phyloP scores from a whole-genome alignment of 345 rosid genomes.

The Camelina hispida region DNA sequence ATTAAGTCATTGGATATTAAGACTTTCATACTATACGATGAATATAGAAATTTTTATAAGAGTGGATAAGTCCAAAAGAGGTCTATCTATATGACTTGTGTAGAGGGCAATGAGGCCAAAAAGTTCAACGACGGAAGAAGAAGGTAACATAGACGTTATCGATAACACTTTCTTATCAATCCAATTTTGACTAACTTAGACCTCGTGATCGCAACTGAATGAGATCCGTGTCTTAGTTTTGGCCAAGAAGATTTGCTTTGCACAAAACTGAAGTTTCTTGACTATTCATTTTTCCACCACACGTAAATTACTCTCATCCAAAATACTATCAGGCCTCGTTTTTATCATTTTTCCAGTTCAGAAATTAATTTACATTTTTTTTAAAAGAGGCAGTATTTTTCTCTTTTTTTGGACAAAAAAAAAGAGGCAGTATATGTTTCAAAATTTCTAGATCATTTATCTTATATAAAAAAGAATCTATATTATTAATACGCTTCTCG shows the following conservation, averaged over 20 bases:
- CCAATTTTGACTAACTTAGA: slow-evolving; percentile 34
- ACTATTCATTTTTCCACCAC: not conserved
- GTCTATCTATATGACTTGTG: slow-evolving; percentile 34
- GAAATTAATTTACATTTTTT: too few species aligned
- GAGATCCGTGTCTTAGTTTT: slow-evolving; percentile 3
- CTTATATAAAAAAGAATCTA: not conserved
- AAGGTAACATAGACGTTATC: slow-evolving; percentile 31
- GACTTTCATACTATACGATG: not conserved
- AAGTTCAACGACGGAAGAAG: slow-evolving; percentile 46
- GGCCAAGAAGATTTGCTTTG: slow-evolving; percentile 17
- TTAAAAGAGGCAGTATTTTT: too few species aligned
- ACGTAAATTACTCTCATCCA: not conserved
- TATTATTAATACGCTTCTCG: not conserved
- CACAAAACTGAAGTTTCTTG: slow-evolving; percentile 13
- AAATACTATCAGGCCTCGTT: not conserved
- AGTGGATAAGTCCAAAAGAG: slow-evolving; percentile 36
- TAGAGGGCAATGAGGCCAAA: slow-evolving; percentile 29
- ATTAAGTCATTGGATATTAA: slow-evolving; percentile 25
- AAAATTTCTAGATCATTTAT: not conserved
- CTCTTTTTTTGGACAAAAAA: too few species aligned
- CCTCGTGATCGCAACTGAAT: slow-evolving; percentile 34
- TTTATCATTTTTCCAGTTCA: not conserved
- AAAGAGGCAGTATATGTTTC: too few species aligned
- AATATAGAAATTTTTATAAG: not conserved
- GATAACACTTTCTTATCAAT: slow-evolving; percentile 35